Conservation (phyloP, 2,329 filamentous ascomycete genomes). For the Monosporascus sp. region DNA sequence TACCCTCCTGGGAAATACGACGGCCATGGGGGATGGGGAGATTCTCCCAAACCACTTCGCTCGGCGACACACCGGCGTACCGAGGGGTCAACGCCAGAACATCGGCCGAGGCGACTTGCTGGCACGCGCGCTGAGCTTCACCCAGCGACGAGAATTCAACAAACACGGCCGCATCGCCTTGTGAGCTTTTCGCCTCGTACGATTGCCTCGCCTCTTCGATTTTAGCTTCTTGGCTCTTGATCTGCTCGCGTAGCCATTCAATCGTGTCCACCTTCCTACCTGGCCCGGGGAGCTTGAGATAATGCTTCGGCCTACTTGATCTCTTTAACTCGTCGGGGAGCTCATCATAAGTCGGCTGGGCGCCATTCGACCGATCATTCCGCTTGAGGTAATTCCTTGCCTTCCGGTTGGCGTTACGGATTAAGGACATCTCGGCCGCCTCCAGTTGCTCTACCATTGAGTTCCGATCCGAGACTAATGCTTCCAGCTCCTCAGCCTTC, state of each 20-base stretch:
- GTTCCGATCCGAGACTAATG: constrained; percentile 72
- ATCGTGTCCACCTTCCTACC: constrained; percentile 86
- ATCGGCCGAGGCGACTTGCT: constrained; percentile 35
- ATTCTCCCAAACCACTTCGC: constrained; percentile 83
- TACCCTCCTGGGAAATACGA: constrained; percentile 34
- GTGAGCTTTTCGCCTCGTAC: constrained; percentile 13
- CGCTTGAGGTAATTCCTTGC: constrained; percentile 42
- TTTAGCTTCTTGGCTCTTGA: constrained; percentile 36
- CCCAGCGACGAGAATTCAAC: constrained; percentile 82
- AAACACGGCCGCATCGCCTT: constrained; percentile 66
- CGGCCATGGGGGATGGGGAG: constrained; percentile 42
- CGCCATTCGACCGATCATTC: constrained; percentile 1
- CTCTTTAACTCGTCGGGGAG: constrained; percentile 19
- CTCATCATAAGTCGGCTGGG: constrained; percentile 8
- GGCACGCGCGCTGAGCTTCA: constrained; percentile 80
- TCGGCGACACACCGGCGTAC: constrained; percentile 60
- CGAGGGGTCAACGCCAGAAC: constrained; percentile 19
- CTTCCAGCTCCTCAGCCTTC: constrained; percentile 67
- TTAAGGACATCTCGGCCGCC: constrained; percentile 73
- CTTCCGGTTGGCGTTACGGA: constrained; percentile 65
- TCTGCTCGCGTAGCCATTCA: constrained; percentile 68
- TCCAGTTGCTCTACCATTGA: constrained; percentile 74
- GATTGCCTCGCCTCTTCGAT: constrained; percentile 35
- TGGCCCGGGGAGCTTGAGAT: constrained; percentile 53
- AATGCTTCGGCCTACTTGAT: constrained; percentile 42